A percentile compares a stretch with the other conserved stretches of the same genome.
phyloP scores from a whole-genome alignment of 345 rosid genomes.

The Alliaria petiolata region DNA sequence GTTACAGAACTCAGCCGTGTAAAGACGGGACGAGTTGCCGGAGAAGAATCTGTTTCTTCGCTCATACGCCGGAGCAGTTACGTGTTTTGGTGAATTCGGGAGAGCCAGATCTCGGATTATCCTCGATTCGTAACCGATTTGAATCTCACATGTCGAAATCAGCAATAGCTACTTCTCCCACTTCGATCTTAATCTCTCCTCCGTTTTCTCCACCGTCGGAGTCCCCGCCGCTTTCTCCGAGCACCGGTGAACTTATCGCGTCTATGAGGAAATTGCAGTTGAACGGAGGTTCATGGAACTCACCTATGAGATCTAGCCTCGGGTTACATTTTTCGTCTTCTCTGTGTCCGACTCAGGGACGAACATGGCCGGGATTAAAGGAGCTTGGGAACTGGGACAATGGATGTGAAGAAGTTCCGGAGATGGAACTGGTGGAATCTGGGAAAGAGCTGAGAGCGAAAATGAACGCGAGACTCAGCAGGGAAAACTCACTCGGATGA shows the following conservation, averaged over 20 bases:
- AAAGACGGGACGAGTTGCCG: constrained; percentile 68
- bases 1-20: constrained; percentile 82
- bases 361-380: constrained; percentile 8
- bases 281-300: constrained; percentile 35
- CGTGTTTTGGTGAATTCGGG: constrained; percentile 36
- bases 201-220: constrained; percentile 45
- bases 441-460: constrained; percentile 54
- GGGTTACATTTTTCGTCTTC: constrained; percentile 38
- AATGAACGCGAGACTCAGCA: constrained; percentile 49
- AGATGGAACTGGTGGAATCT: constrained; percentile 68
- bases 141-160: constrained; percentile 19
- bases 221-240: constrained; percentile 60
- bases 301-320: constrained; percentile 34
- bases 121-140: constrained; percentile 33
- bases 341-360: constrained; percentile 18
- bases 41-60: constrained; percentile 78
- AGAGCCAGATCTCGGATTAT: constrained; percentile 41
- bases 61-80: constrained; percentile 82
- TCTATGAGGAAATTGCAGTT: constrained; percentile 46
- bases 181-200: constrained; percentile 46
- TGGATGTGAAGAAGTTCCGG: constrained; percentile 39
- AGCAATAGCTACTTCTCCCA: constrained; percentile 37
- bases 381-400: constrained; percentile 40
- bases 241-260: constrained; percentile 27
- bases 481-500: constrained; percentile 44